Evolutionary conservation across 2,329 filamentous ascomycete genomes (phyloP).

Genomic region (Phialophora tarda): DNA sequence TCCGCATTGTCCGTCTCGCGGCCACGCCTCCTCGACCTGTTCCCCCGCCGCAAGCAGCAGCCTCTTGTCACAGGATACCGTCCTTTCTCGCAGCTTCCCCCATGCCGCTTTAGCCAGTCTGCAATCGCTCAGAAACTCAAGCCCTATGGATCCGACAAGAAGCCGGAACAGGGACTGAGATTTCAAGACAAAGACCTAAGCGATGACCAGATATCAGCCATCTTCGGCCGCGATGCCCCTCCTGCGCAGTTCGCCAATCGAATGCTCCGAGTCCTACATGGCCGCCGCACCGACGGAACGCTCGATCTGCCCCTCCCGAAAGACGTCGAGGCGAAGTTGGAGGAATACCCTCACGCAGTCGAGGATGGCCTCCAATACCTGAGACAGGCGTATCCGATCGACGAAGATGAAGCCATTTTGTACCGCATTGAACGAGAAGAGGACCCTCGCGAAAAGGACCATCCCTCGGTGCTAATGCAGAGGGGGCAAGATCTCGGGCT

Average conservation of each 20-base stretch:
- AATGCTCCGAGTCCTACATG: conserved; percentile 48
- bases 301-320: conserved; percentile 52
- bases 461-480: conserved; percentile 38
- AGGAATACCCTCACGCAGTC: conserved; percentile 41
- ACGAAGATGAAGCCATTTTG: conserved; percentile 57
- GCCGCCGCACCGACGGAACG: conserved; percentile 52
- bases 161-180: conserved; percentile 35
- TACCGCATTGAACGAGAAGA: conserved; percentile 47
- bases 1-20: conserved; percentile 3
- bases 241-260: conserved; percentile 34
- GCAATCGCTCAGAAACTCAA: conserved; percentile 25
- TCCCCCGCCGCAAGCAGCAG: not conserved
- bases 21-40: conserved; percentile 11
- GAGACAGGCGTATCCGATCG: conserved; percentile 50
- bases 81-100: conserved; percentile 20
- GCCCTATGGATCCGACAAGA: conserved; percentile 30
- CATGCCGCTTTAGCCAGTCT: conserved; percentile 22
- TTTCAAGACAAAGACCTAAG: conserved; percentile 34
- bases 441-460: conserved; percentile 30
- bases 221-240: conserved; percentile 33
- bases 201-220: conserved; percentile 23
- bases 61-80: conserved; percentile 18
- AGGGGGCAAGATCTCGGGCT: conserved; percentile 50
- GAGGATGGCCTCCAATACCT: conserved; percentile 50
- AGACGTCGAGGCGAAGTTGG: conserved; percentile 46